Conservation (phyloP, 2,329 filamentous ascomycete species). For the Karstenula rhodostoma region DNA sequence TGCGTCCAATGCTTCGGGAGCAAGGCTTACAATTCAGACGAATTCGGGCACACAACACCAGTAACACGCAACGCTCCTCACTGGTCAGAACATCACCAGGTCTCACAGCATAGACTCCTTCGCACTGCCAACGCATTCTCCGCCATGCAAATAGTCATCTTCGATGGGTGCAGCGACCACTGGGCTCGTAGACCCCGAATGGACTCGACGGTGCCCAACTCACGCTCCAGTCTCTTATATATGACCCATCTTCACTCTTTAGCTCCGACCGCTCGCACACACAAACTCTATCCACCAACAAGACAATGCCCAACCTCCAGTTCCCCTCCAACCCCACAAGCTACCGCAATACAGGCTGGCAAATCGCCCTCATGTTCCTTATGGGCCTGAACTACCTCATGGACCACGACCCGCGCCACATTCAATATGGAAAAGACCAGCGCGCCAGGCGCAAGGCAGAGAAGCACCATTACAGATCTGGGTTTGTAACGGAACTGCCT, state of each 20-base stretch:
- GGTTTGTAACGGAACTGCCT: slow-evolving; percentile 5
- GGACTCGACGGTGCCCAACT: neutral
- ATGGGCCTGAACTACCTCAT: slow-evolving; percentile 22
- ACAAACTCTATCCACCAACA: neutral
- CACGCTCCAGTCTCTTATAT: neutral
- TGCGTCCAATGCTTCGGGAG: neutral
- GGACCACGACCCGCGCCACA: slow-evolving; percentile 18
- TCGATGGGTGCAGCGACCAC: neutral
- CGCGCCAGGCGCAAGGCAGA: slow-evolving; percentile 5
- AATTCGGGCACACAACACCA: neutral
- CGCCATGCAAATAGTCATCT: neutral
- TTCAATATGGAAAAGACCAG: slow-evolving; percentile 11
- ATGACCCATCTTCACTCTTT: neutral
- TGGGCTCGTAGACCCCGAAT: neutral
- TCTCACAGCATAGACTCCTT: slow-evolving; percentile 1
- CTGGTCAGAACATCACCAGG: neutral
- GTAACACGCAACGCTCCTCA: neutral
- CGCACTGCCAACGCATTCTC: neutral
- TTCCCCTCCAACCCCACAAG: slow-evolving; percentile 15
- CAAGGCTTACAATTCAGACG: neutral
- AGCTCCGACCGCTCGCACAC: too few relatives aligned
- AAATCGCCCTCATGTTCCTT: slow-evolving; percentile 18
- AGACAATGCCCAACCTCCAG: slow-evolving; percentile 2
- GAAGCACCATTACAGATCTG: neutral
- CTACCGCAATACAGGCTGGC: neutral